These are phyloP conservation scores for Talaromyces stipitatus DNA, from an alignment of 495 filamentous ascomycete species.

Conservation along the genomic window DNA sequence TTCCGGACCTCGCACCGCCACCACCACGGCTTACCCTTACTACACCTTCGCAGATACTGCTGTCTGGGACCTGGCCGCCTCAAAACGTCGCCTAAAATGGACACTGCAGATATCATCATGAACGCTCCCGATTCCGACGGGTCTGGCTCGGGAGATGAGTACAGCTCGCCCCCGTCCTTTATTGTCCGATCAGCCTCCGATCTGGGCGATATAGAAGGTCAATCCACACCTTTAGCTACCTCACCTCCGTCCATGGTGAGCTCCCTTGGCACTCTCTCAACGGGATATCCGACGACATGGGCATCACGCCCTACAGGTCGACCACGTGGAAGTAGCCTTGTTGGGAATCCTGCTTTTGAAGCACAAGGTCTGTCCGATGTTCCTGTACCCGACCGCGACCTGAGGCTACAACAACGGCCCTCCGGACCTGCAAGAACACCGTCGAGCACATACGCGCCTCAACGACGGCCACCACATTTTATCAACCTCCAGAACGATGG, in stretches of 20 bases:
- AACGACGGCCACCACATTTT: slow-evolving; percentile 61
- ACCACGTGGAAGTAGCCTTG: slow-evolving; percentile 35
- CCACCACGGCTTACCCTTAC: not conserved
- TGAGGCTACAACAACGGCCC: slow-evolving; percentile 45
- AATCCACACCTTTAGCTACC: slow-evolving; percentile 32
- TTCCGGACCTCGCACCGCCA: not conserved
- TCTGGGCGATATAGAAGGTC: slow-evolving; percentile 30
- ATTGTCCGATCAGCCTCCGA: slow-evolving; percentile 35
- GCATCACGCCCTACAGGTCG: slow-evolving; percentile 27
- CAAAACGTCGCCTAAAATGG: slow-evolving; percentile 35
- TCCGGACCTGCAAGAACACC: slow-evolving; percentile 55
- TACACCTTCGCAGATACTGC: not conserved
- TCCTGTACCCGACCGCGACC: slow-evolving; percentile 20
- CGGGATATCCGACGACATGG: slow-evolving; percentile 28
- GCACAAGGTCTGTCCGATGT: slow-evolving; percentile 19
- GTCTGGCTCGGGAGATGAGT: slow-evolving; percentile 58
- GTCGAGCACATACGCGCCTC: slow-evolving; percentile 67
- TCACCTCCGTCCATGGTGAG: slow-evolving; percentile 30
- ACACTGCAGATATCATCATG: slow-evolving; percentile 43
- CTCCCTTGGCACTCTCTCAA: slow-evolving; percentile 28
- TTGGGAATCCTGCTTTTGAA: slow-evolving; percentile 23
- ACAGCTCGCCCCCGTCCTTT: slow-evolving; percentile 27
- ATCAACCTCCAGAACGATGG: slow-evolving; percentile 42
- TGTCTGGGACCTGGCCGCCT: not conserved
- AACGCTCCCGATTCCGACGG: slow-evolving; percentile 53